Evolutionary conservation across 108 stramenopile genomes (phyloP).

Genomic region (Cylindrotheca fusiformis): DNA sequence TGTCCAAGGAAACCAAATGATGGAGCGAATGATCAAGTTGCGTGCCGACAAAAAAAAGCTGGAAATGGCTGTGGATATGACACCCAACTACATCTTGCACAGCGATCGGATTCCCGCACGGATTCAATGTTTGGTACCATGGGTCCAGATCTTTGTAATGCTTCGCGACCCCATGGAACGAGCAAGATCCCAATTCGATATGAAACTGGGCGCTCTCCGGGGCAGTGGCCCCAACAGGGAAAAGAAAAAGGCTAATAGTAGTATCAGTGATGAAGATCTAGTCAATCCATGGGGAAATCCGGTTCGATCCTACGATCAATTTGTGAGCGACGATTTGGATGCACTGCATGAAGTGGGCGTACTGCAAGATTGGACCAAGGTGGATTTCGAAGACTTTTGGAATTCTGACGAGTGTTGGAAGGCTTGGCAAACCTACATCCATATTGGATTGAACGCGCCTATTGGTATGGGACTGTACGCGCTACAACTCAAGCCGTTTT

Average conservation of each 20-base stretch:
- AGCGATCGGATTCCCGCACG: conserved; percentile 5
- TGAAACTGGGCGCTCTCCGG: conserved; percentile 32
- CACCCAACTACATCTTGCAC: conserved; percentile 24
- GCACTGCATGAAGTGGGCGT: conserved; percentile 31
- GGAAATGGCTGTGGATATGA: conserved; percentile 27
- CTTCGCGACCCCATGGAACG: conserved; percentile 88
- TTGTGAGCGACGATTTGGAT: conserved; percentile 50
- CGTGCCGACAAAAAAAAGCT: conserved; percentile 74
- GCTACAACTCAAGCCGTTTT: conserved; percentile 42
- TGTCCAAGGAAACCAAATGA: conserved; percentile 4
- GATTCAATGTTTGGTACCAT: conserved; percentile 8
- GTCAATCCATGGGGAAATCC: conserved; percentile 59
- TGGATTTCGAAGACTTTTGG: not conserved
- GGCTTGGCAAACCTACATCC: conserved; percentile 46
- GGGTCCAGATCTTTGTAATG: conserved; percentile 70
- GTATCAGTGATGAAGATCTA: conserved; percentile 35
- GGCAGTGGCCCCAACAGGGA: not conserved
- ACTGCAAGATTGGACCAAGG: conserved; percentile 11
- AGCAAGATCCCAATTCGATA: conserved; percentile 83
- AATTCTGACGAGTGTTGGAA: conserved; percentile 36
- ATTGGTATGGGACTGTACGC: conserved; percentile 83
- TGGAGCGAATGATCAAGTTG: conserved; percentile 9
- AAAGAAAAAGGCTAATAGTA: conserved; percentile 43
- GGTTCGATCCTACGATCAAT: conserved; percentile 4
- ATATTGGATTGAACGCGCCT: conserved; percentile 61